Conservation (phyloP, 768 basidiomycete species). For the Panellus pusillus region DNA sequence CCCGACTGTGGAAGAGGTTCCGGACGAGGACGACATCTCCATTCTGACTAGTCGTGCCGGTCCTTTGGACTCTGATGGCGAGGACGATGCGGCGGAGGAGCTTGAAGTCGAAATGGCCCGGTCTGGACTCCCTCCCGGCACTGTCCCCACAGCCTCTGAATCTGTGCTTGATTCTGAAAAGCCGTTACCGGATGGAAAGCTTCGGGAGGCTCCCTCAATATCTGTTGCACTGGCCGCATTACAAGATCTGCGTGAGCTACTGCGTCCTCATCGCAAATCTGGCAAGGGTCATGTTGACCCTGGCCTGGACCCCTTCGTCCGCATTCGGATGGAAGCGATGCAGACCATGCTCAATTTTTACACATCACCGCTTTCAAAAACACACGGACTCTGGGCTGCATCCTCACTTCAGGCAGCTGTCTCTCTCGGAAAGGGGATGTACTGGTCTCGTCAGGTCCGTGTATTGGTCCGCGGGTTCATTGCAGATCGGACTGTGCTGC, state of each 20-base stretch:
- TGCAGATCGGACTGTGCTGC: constrained; percentile 5
- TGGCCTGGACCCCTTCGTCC: background rate
- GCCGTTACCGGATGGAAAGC: background rate
- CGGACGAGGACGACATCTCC: no score
- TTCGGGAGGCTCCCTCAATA: background rate
- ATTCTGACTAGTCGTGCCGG: no score
- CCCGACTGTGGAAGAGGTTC: no score
- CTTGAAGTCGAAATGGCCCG: no score
- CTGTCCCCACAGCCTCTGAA: no score
- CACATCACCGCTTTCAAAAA: background rate
- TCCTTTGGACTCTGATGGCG: no score
- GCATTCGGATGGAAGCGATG: constrained; percentile 5
- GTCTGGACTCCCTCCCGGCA: no score
- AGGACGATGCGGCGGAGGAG: no score
- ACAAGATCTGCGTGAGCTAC: background rate
- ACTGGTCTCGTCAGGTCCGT: background rate
- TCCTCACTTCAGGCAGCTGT: constrained; percentile 1
- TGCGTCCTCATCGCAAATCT: no score
- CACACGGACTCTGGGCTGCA: background rate
- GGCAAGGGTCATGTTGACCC: background rate
- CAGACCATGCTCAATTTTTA: constrained; percentile 5
- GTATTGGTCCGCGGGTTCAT: constrained; percentile 7
- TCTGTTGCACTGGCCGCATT: background rate
- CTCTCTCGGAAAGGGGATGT: background rate
- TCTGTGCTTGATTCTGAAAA: no score